A percentile compares a stretch with the other conserved stretches of the same genome.
Evolutionary conservation across 1,284 basidiomycete genomes (phyloP).

Genomic region (Ceratobasidium sp.): DNA sequence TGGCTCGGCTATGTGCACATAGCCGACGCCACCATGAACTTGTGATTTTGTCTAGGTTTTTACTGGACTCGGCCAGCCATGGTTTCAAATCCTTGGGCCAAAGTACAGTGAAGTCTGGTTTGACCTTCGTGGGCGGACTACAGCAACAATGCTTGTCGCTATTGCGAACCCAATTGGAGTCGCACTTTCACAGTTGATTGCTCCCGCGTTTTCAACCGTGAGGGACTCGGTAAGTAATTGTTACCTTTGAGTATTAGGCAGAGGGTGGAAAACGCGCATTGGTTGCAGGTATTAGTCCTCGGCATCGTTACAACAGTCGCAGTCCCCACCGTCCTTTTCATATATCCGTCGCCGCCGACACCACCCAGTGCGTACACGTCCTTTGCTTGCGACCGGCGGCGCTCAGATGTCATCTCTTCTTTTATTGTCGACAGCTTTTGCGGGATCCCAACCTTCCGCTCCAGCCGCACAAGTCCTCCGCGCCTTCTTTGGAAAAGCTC

Average conservation of each 20-base stretch:
- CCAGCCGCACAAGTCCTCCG: constrained; percentile 68
- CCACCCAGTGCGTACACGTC: constrained; percentile 76
- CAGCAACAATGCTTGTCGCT: constrained; percentile 83
- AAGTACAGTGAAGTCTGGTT: constrained; percentile 86
- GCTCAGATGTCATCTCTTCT: constrained; percentile 14
- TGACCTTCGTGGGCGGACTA: constrained; percentile 76
- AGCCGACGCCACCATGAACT: constrained; percentile 9
- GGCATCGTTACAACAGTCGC: constrained; percentile 76
- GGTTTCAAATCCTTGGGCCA: constrained; percentile 75
- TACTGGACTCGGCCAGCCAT: constrained; percentile 69
- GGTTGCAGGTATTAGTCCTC: constrained; percentile 71
- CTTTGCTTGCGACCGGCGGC: not conserved
- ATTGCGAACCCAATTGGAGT: constrained; percentile 72
- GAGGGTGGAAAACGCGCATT: not conserved
- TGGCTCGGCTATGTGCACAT: constrained; percentile 12
- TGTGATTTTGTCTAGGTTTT: constrained; percentile 62
- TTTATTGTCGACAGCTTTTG: constrained; percentile 64
- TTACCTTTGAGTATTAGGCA: not conserved
- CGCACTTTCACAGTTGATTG: constrained; percentile 76
- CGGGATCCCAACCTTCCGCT: constrained; percentile 70
- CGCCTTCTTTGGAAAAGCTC: constrained; percentile 67
- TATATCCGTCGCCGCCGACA: constrained; percentile 71
- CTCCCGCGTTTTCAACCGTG: constrained; percentile 70
- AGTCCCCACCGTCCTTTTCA: constrained; percentile 68
- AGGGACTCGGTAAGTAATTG: constrained; percentile 67